Conservation (phyloP, 495 filamentous ascomycete species). For the Melanomma pulvis-pyrius region DNA sequence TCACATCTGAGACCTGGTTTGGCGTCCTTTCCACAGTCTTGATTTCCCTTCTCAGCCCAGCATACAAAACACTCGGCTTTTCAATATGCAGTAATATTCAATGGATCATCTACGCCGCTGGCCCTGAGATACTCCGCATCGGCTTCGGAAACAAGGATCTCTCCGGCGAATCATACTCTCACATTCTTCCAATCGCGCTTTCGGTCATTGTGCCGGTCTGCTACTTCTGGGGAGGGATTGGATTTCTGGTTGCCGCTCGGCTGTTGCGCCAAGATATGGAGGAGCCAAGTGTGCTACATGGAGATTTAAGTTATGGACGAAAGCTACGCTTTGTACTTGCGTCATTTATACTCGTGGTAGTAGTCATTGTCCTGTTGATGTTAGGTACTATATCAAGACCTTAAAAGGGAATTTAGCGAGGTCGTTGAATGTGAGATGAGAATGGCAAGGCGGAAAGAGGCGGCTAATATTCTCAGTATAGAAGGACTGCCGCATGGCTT, state of each 20-base stretch:
- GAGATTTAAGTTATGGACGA: neutral
- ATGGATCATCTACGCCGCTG: constrained; percentile 38
- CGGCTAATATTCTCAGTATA: neutral
- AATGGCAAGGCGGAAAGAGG: neutral
- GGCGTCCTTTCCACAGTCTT: constrained; percentile 39
- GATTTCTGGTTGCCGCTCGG: neutral
- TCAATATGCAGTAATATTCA: constrained; percentile 38
- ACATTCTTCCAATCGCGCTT: neutral
- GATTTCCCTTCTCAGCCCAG: constrained; percentile 39
- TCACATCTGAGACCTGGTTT: constrained; percentile 46
- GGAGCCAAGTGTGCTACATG: neutral
- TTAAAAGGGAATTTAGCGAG: neutral
- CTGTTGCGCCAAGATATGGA: neutral
- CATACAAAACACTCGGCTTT: constrained; percentile 45
- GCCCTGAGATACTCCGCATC: neutral
- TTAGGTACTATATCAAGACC: neutral
- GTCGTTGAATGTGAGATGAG: neutral
- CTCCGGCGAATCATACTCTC: neutral
- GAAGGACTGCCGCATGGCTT: too few species aligned
- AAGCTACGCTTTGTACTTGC: neutral
- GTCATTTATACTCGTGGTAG: neutral
- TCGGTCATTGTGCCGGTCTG: neutral
- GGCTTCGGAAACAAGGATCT: neutral
- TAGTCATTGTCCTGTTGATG: neutral
- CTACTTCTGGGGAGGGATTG: neutral